Base-by-base conservation (phyloP, 108 stramenopile genomes). In the Seminavis robusta region DNA sequence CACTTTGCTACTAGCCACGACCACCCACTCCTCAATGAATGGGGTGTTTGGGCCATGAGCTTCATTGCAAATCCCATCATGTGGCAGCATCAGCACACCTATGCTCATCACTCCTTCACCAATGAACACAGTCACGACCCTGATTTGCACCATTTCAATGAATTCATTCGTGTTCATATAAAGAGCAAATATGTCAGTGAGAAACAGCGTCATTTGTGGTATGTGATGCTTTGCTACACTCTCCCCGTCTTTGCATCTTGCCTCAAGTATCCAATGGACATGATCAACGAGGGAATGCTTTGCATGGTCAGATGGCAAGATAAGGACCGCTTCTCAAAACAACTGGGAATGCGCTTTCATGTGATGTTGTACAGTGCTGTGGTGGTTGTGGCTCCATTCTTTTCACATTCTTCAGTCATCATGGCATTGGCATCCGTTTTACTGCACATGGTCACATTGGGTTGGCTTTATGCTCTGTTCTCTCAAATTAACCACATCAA, bases 61-160 rank as follows among this genome's bases (percentile, higher is more conserved):
- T 73, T 76, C 27, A 47, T 85, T 47, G 69, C 76, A 53, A 80
- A 79, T 56, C 79, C 79, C 43, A 77, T 81, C 52, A 52, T 85
- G 68, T 85, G 83, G 83, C 71, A 74, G 33, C 83, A 85, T 7
- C 83, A 85, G 53, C 83, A 85, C 48, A 85, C 83, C 15, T 85
- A 75, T 47, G 83, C 76, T 6, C 83, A 85, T 53, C 83, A 85
- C 59, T 64, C 65, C 15, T 69, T 53, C 56, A 85, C 83, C 20
- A 85, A 85, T 46, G 76, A 80, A 44, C 61, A 79, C 46, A 65
- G 69, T 21, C 64, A 69, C 5, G 83, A 85, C 72, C 83, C 83
- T 1, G 83, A 85, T 59, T 43, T 85, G 15, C 83, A 85, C 47
- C 83, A 85, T 48, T 85, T 77, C 61, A 61, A 61, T 1, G 8